These are phyloP conservation scores for Mortierella hygrophila DNA, from an alignment of 192 early-diverging fungal species.

Conservation along the genomic window DNA sequence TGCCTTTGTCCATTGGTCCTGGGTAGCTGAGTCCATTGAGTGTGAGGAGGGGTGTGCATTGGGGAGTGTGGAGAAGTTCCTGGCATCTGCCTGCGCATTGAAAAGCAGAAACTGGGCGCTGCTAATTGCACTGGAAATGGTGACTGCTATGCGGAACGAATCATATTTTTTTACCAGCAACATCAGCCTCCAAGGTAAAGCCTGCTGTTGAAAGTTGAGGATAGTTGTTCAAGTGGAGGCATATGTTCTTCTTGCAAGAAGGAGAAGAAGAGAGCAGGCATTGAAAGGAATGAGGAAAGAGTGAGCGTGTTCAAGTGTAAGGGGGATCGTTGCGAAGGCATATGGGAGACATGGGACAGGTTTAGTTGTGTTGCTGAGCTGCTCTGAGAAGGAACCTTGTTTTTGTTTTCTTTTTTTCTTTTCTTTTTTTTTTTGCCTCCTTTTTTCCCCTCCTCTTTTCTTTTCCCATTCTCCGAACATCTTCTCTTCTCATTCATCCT, in stretches of 20 bases:
- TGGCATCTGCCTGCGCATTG: neutral
- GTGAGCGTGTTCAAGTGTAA: too few relatives aligned
- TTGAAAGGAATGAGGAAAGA: too few relatives aligned
- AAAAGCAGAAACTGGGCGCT: neutral
- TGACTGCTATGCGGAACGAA: neutral
- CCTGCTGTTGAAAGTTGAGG: too few relatives aligned
- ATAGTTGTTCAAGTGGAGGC: too few relatives aligned
- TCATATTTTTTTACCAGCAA: neutral
- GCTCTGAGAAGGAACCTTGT: neutral
- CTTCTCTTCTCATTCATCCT: neutral
- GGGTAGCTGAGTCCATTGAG: constrained; percentile 20
- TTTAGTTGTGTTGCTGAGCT: neutral
- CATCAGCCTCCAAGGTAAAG: too few relatives aligned
- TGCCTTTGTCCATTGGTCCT: constrained; percentile 22
- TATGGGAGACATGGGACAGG: too few relatives aligned
- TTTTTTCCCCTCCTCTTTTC: neutral
- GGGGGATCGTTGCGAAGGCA: too few relatives aligned
- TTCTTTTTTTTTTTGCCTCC: neutral
- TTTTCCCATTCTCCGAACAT: constrained; percentile 1
- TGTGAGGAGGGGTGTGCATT: neutral
- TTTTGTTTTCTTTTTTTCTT: neutral
- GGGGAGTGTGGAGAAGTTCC: neutral
- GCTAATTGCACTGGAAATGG: neutral
- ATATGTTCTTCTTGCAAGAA: too few relatives aligned
- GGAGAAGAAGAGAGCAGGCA: too few relatives aligned